Evolutionary conservation across 148 eudicot species (phyloP), one percentile per base, ranked within the genome.

Genomic region (Amaranthus hypochondriacus): DNA sequence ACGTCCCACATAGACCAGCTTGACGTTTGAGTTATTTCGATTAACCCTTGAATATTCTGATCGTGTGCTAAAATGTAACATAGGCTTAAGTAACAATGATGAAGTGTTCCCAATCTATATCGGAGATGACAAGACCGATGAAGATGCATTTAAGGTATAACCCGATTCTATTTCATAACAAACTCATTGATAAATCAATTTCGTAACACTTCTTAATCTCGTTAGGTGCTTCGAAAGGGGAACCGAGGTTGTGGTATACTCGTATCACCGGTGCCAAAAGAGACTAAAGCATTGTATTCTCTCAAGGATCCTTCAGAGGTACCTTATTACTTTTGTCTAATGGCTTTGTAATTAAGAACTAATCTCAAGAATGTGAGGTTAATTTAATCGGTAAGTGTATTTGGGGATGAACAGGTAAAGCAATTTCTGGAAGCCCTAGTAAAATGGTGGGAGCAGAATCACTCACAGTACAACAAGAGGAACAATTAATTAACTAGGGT

Each of bases 61-160:
- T 59, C n/a, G 15, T 13, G 15, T 28, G 46, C 15, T 9, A 46
- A 62, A 48, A 53, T 28, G 15, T 64, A 28, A 7, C 64, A 69
- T 88, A 90, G 98, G 86, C 56, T 64, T 89, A 46, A 75, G 71
- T 51, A 44, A 83, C 60, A 62, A 83, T 51, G 82, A 86, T 15
- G 86, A 88, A 62, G 91, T 93, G 83, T 90, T 93, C 39, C 92
- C 98, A 1, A 86, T 93, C 42, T 93, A 83, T 73, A 82, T 93
- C 48, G 98, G 98, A 59, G 98, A 93, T 71, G 98, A 93, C 81
- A 81, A 71, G 65, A 88, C 97, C 1, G 98, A 93, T 76, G 98
- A 91, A 88, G 97, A 93, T 78, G 97, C 98, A 48, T 91, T 91
- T 66, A 83, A 87, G 96, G 96, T 91, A 82, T 39, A 8, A n/a